phyloP scores from a whole-genome alignment of 495 filamentous ascomycete genomes.

The Hypoxylon lienhwacheense region DNA sequence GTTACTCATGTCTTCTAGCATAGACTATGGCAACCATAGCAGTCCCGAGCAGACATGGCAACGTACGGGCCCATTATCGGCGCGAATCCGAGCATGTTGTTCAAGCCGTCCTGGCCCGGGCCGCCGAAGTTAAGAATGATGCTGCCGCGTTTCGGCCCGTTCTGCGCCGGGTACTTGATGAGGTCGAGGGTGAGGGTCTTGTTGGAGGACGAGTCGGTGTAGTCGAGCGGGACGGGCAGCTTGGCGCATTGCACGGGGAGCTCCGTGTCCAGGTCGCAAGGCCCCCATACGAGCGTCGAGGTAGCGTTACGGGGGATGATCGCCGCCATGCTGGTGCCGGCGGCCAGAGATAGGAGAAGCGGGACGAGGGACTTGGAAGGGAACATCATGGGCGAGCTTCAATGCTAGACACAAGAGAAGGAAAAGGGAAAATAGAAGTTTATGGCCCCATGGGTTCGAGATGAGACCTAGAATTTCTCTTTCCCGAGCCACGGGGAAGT shows the following conservation, averaged over 20 bases:
- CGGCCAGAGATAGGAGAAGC: constrained; percentile 5
- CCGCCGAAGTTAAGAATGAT: constrained; percentile 54
- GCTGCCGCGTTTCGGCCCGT: constrained; percentile 42
- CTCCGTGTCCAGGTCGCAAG: constrained; percentile 23
- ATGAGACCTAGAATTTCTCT: too few relatives aligned
- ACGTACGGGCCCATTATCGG: constrained; percentile 23
- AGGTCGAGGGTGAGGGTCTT: constrained; percentile 42
- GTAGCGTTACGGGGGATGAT: constrained; percentile 4
- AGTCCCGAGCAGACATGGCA: background rate
- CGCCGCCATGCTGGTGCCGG: constrained; percentile 1
- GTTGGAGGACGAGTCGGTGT: constrained; percentile 35
- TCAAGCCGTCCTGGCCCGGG: constrained; percentile 38
- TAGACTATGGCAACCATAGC: too few relatives aligned
- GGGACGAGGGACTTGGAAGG: constrained; percentile 1
- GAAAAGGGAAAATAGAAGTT: too few relatives aligned
- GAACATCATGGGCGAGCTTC: constrained; percentile 15
- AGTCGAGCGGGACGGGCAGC: constrained; percentile 50
- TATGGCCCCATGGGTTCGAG: background rate
- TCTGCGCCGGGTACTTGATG: constrained; percentile 37
- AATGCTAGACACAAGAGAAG: background rate
- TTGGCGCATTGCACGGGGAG: constrained; percentile 42
- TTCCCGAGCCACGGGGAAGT: too few relatives aligned
- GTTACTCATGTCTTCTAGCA: too few relatives aligned
- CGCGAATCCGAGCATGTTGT: constrained; percentile 18
- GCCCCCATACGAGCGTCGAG: constrained; percentile 17